Base-by-base conservation (phyloP, 768 basidiomycete genomes). In the Leucosporidium scottii region DNA sequence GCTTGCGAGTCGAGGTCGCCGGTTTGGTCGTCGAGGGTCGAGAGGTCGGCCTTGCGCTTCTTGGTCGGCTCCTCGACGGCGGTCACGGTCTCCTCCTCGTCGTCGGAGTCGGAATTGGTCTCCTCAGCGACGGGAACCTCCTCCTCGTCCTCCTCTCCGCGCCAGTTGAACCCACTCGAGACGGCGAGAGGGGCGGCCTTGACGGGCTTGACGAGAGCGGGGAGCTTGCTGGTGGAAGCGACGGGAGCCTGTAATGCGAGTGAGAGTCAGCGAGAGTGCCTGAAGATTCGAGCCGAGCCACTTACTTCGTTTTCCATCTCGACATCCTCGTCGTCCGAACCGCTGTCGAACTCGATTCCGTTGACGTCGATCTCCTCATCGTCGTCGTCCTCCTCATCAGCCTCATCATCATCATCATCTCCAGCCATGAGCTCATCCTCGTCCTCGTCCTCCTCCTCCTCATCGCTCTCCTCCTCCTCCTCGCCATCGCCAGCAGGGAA, bases 1-100 rank as follows among this genome's bases (percentile, higher is more conserved):
- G 82, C 82, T 74, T 86, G 88, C 49, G 83, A 85, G 65, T 92
- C 90, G 82, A 97, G 86, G 67, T 94, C 88, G 30, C 86, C 89
- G 0, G 96, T 97, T 36, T 76, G 74, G 70, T 81, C 80, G 61
- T 77, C 44, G 61, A 67, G 62, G 23, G 65, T 23, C 23, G 67
- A 49, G 7, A 72, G 51, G 12, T 66, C 66, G 51, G 73, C 60
- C 31, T 67, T 53, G 85, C 83, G 77, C 76, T 78, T 65, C 70
- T 70, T 66, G 69, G 70, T 36, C 82, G 84, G 76, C 82, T 86
- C 59, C 1, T 59, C 66, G 48, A 60, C 34, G 5, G 56, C 34
- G 17, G 59, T 10, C 28, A 48, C 23, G 25, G 58, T 44, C 15
- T 44, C 58, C 18, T 56, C 69, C 83, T 84, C 76, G 83, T 86